Evolutionary conservation across 306 rosid genomes (phyloP).

Genomic region (Trifolium repens): DNA sequence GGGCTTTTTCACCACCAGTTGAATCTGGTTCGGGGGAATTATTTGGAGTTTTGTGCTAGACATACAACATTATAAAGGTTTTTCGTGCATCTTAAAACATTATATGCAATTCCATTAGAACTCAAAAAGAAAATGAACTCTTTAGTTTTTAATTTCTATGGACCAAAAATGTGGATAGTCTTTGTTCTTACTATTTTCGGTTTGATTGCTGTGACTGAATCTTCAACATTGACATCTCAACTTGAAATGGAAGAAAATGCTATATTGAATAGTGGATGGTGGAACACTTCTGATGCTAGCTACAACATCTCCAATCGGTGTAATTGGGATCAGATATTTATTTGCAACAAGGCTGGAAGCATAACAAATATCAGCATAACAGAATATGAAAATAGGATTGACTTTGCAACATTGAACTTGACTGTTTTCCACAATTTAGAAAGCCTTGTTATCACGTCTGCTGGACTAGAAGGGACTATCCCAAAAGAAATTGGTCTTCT

Average conservation of each 20-base stretch:
- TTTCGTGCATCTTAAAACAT: not conserved
- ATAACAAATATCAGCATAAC: too few relatives aligned
- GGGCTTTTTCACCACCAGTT: too few relatives aligned
- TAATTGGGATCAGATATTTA: too few relatives aligned
- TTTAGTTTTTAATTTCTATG: not conserved
- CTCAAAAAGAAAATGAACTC: not conserved
- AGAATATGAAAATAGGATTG: too few relatives aligned
- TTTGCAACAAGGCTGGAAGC: not conserved
- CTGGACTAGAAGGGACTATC: not conserved
- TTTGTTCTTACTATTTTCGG: too few relatives aligned
- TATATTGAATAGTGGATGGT: not conserved
- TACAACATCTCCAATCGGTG: not conserved
- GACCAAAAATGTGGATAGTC: not conserved
- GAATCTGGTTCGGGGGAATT: too few relatives aligned
- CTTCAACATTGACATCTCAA: not conserved
- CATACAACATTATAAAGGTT: not conserved
- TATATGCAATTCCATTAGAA: not conserved
- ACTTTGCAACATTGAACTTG: not conserved
- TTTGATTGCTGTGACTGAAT: not conserved
- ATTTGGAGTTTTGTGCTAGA: too few relatives aligned
- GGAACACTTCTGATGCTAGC: not conserved
- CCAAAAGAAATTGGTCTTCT: not conserved
- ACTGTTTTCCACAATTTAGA: not conserved
- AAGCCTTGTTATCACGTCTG: not conserved
- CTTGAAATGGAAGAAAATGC: not conserved